Evolutionary conservation across 2,329 filamentous ascomycete species (phyloP).

Genomic region (Verticillium nubilum): DNA sequence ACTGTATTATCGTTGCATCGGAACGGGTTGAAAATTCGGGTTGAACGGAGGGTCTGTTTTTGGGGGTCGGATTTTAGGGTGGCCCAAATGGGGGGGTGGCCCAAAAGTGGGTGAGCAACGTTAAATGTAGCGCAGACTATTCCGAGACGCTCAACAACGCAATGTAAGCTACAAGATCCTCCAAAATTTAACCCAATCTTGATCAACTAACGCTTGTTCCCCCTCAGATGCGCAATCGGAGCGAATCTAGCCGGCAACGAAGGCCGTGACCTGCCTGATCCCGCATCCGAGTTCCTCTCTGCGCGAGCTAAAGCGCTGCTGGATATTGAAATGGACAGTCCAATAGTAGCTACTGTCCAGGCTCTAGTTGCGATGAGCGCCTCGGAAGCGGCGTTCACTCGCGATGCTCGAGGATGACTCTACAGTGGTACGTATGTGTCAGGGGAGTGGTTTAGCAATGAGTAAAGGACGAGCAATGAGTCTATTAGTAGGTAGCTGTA

Average conservation of each 20-base stretch:
- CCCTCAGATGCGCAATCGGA: constrained; percentile 7
- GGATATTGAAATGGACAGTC: constrained; percentile 19
- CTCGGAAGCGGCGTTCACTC: constrained; percentile 18
- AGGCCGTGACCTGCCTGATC: constrained; percentile 22
- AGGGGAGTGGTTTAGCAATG: too few species aligned
- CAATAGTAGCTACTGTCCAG: constrained; percentile 18
- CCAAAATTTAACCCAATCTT: too few species aligned
- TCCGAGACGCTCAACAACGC: constrained; percentile 20
- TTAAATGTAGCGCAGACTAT: constrained; percentile 17
- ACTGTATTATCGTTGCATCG: too few species aligned
- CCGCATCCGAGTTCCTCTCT: constrained; percentile 20
- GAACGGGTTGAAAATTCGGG: too few species aligned
- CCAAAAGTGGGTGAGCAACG: too few species aligned
- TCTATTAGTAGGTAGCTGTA: too few species aligned
- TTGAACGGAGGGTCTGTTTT: too few species aligned
- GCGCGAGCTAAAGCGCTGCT: constrained; percentile 18
- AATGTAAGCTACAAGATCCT: constrained; percentile 20
- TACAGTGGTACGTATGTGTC: constrained; percentile 18
- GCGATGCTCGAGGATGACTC: constrained; percentile 19
- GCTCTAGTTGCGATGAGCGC: constrained; percentile 19
- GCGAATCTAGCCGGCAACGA: constrained; percentile 4
- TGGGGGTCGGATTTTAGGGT: too few species aligned
- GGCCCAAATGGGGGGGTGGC: too few species aligned
- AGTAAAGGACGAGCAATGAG: too few species aligned
- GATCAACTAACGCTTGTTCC: background rate